Base-by-base conservation (phyloP, 306 rosid species). In the Medicago ruthenica region DNA sequence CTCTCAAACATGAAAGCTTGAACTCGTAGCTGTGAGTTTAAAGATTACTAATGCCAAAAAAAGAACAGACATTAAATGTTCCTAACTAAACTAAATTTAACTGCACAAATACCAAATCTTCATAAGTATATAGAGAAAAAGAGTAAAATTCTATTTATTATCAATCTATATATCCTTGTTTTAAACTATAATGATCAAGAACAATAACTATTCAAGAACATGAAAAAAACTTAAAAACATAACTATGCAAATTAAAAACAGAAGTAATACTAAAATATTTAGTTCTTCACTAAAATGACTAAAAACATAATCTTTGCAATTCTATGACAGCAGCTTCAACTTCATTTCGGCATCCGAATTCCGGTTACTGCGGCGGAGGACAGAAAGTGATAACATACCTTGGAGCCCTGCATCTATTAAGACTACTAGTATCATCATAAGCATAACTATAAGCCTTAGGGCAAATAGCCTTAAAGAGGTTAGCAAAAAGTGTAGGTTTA, bases 371-470 rank as follows among this genome's bases (percentile, higher is more conserved):
- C 9, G 96, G 77, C 2, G 96, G 84, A 73, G 98, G 98, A 78
- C 98, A 92, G 85, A 94, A 94, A 17, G 98, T 94, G 86, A 94
- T 85, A 16, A 90, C 96, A 48, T 94, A 92, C 31, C 97, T 84
- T 0, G 97, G 80, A 63, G 96, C 98, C 85, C 97, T 83, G 78
- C 98, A 94, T 83, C 84, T 87, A 68, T 90, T 89, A 62, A 94
- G 98, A 81, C 98, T 94, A 41, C 87, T 80, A 78, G 92, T 74
- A 75, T 94, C 98, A 82, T 94, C 98, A 81, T 88, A 94, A 12
- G 98, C 98, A 75, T 86, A 94, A 77, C 97, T 94, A 73, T 92
- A 94, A 80, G 98, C 98, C 89, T 88, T 94, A 7, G 98, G 98
- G 67, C 98, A 94, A n/a, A 94, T 91, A 37, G 98, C 97, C 86